Percentiles rank a stretch among this genome's conserved stretches.
phyloP scores from a whole-genome alignment of 441 rosid genomes.

The Adansonia grandidieri region DNA sequence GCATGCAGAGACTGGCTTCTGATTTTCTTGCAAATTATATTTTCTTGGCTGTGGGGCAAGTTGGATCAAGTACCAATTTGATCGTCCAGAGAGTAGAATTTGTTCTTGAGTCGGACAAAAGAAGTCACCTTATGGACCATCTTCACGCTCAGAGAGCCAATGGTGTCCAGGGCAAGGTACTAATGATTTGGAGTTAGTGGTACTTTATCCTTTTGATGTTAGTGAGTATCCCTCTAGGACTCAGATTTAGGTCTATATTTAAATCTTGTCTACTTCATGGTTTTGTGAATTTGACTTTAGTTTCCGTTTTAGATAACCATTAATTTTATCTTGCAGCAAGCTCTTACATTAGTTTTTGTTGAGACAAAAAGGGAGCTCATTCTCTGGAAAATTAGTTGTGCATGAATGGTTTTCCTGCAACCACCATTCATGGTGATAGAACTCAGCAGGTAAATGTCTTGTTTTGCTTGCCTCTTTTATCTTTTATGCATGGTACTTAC shows the following conservation, averaged over 20 bases:
- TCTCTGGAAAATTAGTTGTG: slow-evolving; percentile 82
- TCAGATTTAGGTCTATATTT: neutral
- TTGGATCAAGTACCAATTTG: slow-evolving; percentile 97
- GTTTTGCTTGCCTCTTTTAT: neutral
- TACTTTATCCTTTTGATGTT: neutral
- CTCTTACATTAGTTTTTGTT: slow-evolving; percentile 86
- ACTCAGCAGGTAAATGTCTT: slow-evolving; percentile 64
- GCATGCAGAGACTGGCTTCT: slow-evolving; percentile 86
- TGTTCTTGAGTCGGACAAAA: slow-evolving; percentile 85
- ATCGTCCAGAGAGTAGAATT: slow-evolving; percentile 88
- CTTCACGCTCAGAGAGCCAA: slow-evolving; percentile 87
- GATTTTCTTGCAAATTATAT: slow-evolving; percentile 79
- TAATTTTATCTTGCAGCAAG: slow-evolving; percentile 56
- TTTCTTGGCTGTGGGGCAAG: slow-evolving; percentile 92
- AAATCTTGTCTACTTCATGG: neutral
- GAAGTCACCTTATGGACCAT: slow-evolving; percentile 96
- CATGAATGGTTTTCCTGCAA: slow-evolving; percentile 81
- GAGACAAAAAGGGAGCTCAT: slow-evolving; percentile 81
- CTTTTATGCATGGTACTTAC: neutral
- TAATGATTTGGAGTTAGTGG: neutral
- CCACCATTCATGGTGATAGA: slow-evolving; percentile 91
- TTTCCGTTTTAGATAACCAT: neutral
- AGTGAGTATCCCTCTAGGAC: neutral
- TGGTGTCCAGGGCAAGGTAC: slow-evolving; percentile 77
- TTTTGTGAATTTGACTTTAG: slow-evolving; percentile 8